Conservation (phyloP, 805 yeast genomes). For the Candida ulmi region DNA sequence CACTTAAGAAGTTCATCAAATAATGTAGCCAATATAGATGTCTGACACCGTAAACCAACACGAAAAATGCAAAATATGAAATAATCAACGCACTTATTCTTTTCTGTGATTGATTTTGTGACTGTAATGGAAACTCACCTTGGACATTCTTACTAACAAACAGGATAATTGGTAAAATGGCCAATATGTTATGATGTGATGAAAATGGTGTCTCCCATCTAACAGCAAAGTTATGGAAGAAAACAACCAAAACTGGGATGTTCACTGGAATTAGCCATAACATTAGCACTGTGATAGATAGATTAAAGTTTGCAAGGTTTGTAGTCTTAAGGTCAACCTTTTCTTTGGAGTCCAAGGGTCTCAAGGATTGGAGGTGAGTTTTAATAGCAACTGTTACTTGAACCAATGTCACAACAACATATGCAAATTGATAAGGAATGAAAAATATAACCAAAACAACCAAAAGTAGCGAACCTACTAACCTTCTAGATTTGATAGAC, state of each 20-base stretch:
- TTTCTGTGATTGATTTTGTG: slow-evolving; percentile 21
- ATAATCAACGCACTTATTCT: slow-evolving; percentile 34
- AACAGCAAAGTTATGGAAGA: slow-evolving; percentile 71
- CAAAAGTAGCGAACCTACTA: slow-evolving; percentile 22
- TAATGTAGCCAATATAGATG: slow-evolving; percentile 85
- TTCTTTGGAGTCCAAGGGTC: slow-evolving; percentile 8
- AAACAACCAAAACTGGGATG: slow-evolving; percentile 72
- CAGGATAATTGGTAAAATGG: slow-evolving; percentile 67
- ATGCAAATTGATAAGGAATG: slow-evolving; percentile 80
- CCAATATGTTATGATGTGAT: slow-evolving; percentile 78
- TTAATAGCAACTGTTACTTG: slow-evolving; percentile 52
- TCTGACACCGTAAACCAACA: slow-evolving; percentile 69
- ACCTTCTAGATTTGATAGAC: slow-evolving; percentile 11
- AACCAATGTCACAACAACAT: slow-evolving; percentile 49
- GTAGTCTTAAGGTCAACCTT: slow-evolving; percentile 12
- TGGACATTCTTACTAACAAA: slow-evolving; percentile 49
- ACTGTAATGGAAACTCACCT: slow-evolving; percentile 41
- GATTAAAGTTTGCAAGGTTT: slow-evolving; percentile 50
- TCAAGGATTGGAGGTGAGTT: slow-evolving; percentile 9
- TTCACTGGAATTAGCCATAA: slow-evolving; percentile 76
- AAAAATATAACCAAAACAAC: slow-evolving; percentile 49
- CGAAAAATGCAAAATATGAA: slow-evolving; percentile 51
- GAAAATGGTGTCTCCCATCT: slow-evolving; percentile 82
- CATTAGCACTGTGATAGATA: slow-evolving; percentile 62
- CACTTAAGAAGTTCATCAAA: slow-evolving; percentile 58